Percentiles rank a stretch among this genome's conserved stretches.
Evolutionary conservation across 2,329 filamentous ascomycete genomes (phyloP).

Genomic region (Trichoderma citrinoviride): DNA sequence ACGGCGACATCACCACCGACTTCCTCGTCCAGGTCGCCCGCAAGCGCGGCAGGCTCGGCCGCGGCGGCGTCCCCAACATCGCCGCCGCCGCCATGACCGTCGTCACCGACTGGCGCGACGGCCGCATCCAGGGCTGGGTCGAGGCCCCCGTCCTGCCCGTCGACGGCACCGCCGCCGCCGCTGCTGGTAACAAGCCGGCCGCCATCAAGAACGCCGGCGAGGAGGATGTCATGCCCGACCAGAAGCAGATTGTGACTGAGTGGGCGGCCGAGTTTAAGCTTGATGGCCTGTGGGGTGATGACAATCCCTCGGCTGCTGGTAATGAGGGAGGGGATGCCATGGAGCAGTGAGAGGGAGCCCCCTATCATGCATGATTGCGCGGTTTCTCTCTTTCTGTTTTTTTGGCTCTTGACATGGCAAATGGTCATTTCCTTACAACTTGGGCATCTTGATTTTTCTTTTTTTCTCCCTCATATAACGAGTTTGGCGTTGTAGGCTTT

Average conservation of each 20-base stretch:
- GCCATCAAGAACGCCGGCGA: conserved; percentile 41
- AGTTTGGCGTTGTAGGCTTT: conserved; percentile 36
- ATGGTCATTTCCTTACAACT: neutral
- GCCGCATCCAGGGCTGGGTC: conserved; percentile 88
- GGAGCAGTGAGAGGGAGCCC: conserved; percentile 44
- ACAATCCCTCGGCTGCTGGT: conserved; percentile 24
- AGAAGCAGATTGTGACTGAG: conserved; percentile 85
- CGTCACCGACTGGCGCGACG: conserved; percentile 94
- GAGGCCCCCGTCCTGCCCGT: conserved; percentile 69
- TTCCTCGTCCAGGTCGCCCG: conserved; percentile 94
- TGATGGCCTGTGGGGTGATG: conserved; percentile 85
- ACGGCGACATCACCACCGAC: conserved; percentile 78
- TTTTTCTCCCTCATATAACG: conserved; percentile 24
- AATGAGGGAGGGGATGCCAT: conserved; percentile 45
- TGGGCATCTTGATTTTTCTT: neutral
- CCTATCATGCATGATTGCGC: conserved; percentile 3
- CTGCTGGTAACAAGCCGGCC: conserved; percentile 31
- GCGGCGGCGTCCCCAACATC: conserved; percentile 87
- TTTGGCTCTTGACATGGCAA: neutral
- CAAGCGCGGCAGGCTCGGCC: conserved; percentile 84
- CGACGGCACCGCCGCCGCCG: conserved; percentile 29
- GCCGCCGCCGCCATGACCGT: conserved; percentile 86
- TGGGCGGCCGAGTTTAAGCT: conserved; percentile 96
- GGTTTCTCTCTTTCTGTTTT: neutral
- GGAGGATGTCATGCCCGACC: conserved; percentile 55